Percentiles rank a stretch among this genome's conserved stretches.
These are phyloP conservation scores for Perkinsus marinus DNA, from an alignment of 169 alveolate species.

Conservation along the genomic window DNA sequence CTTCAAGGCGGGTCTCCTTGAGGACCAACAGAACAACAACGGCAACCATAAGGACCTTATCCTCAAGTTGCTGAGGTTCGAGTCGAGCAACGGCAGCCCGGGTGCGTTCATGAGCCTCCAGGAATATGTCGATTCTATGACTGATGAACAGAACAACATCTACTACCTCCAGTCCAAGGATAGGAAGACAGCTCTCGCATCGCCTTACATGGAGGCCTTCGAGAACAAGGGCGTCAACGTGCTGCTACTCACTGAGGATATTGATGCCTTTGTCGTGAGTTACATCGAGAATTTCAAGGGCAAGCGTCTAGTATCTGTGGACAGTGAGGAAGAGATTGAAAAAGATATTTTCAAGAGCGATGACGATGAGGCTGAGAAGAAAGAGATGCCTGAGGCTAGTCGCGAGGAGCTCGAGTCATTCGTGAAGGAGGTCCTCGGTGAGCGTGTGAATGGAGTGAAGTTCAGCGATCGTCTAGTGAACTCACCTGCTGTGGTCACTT, in stretches of 20 bases:
- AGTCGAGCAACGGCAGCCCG: constrained; percentile 29
- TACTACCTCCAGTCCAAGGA: constrained; percentile 60
- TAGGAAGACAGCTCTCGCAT: constrained; percentile 54
- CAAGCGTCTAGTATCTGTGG: constrained; percentile 27
- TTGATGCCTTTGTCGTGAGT: constrained; percentile 68
- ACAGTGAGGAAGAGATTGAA: constrained; percentile 19
- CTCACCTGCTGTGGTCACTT: constrained; percentile 72
- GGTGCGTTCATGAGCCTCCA: constrained; percentile 25
- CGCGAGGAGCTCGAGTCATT: constrained; percentile 28
- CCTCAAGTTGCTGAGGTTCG: constrained; percentile 31
- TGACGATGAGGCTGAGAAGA: constrained; percentile 1
- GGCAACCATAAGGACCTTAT: constrained; percentile 36
- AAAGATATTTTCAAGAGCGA: constrained; percentile 3
- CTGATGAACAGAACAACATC: constrained; percentile 58
- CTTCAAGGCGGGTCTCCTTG: constrained; percentile 62
- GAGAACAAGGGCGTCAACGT: constrained; percentile 38
- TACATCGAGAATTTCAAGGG: constrained; percentile 28
- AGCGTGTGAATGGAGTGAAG: constrained; percentile 57
- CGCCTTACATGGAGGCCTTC: constrained; percentile 73
- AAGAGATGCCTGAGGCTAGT: constrained; percentile 14
- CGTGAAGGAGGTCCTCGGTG: constrained; percentile 40
- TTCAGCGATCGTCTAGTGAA: constrained; percentile 63
- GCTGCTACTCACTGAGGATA: constrained; percentile 63
- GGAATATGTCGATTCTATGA: constrained; percentile 29
- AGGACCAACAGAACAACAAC: constrained; percentile 45